phyloP scores from a whole-genome alignment of 2,329 filamentous ascomycete species.

The Diplodia mutila region DNA sequence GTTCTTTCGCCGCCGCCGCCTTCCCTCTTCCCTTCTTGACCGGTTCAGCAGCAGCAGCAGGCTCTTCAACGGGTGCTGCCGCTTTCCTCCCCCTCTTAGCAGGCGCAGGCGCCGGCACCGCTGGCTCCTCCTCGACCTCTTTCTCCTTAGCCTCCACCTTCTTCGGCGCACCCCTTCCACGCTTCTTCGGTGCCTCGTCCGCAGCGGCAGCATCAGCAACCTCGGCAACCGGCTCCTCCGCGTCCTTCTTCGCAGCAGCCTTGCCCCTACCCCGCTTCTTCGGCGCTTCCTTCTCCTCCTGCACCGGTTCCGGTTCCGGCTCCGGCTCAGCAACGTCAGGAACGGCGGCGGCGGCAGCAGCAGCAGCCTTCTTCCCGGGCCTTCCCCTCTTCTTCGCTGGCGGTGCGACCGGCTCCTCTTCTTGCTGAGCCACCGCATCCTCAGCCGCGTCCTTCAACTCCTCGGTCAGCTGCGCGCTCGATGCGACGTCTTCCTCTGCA shows the following conservation, averaged over 20 bases:
- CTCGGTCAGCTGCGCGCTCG: conserved; percentile 5
- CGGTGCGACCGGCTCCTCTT: not conserved
- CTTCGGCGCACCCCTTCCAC: not conserved
- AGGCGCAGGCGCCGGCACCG: not conserved
- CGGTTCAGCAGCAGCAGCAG: not conserved
- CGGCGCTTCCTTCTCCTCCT: not conserved
- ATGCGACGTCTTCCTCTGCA: not conserved
- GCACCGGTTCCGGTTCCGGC: not conserved
- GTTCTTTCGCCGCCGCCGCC: conserved; percentile 4
- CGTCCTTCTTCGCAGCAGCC: conserved; percentile 3
- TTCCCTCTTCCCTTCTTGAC: conserved; percentile 9
- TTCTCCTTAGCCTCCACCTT: not conserved
- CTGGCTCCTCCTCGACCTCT: not conserved
- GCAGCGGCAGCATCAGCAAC: not conserved
- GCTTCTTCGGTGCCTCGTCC: conserved; percentile 9
- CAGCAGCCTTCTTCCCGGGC: conserved; percentile 13
- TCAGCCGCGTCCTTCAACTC: conserved; percentile 5
- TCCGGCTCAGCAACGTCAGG: not conserved
- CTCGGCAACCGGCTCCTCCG: not conserved
- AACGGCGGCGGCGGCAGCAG: not conserved
- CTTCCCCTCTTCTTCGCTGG: conserved; percentile 17
- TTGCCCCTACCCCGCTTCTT: conserved; percentile 15
- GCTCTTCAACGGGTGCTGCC: not conserved
- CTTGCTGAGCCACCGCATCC: not conserved
- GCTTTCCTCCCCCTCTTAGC: conserved; percentile 9